A percentile compares a stretch with the other conserved stretches of the same genome.
Conservation (phyloP, 1,284 basidiomycete genomes). For the Malassezia cuniculi region DNA sequence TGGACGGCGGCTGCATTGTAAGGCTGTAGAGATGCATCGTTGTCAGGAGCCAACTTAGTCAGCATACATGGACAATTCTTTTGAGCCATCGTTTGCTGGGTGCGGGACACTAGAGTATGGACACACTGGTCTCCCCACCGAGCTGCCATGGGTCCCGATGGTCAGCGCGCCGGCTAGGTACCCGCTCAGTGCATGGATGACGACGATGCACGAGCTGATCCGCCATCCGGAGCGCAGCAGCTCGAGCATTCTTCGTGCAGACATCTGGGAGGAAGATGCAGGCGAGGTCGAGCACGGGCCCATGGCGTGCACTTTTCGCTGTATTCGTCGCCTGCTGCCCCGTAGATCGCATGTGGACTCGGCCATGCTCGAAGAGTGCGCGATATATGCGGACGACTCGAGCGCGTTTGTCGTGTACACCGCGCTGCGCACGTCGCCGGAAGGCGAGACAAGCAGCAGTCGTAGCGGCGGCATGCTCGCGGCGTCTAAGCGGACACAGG, state of each 20-base stretch:
- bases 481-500: not conserved
- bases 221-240: conserved; percentile 36
- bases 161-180: conserved; percentile 20
- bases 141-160: conserved; percentile 10
- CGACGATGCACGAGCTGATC: conserved; percentile 28
- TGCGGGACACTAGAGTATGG: not conserved
- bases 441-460: conserved; percentile 3
- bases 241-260: conserved; percentile 33
- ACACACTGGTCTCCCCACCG: not conserved
- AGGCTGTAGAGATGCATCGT: conserved; percentile 41
- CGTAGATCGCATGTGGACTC: conserved; percentile 6
- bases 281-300: conserved; percentile 21
- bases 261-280: conserved; percentile 20
- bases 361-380: conserved; percentile 14
- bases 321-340: conserved; percentile 6
- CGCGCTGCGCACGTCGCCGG: conserved; percentile 8
- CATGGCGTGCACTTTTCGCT: conserved; percentile 8
- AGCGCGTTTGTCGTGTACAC: conserved; percentile 10
- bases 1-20: conserved; percentile 32
- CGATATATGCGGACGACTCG: not conserved
- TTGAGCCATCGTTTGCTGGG: not conserved
- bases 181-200: conserved; percentile 18
- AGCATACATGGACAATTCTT: not conserved
- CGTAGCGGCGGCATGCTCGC: not conserved
- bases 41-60: conserved; percentile 3